Percentiles rank a stretch among this genome's conserved stretches.
Evolutionary conservation across 139 green algal genomes (phyloP).

Genomic region (Chara braunii): DNA sequence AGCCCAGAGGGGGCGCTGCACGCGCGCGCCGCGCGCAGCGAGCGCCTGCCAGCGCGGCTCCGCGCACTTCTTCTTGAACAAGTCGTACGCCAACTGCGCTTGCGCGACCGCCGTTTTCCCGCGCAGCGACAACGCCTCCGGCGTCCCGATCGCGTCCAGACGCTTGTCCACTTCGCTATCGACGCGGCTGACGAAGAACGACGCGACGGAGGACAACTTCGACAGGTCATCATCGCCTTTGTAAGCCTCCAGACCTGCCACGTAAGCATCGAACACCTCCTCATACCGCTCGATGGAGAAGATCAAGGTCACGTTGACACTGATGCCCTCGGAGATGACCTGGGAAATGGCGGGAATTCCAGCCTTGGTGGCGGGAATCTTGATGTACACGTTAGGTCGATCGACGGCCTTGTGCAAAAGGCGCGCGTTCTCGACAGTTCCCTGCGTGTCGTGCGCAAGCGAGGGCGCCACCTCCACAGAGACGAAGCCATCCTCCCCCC

Average conservation of each 20-base stretch:
- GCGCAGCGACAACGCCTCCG: conserved; percentile 1
- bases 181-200: conserved; percentile 39
- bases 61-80: conserved; percentile 28
- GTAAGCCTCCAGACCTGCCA: conserved; percentile 20
- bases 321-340: conserved; percentile 16
- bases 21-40: neutral
- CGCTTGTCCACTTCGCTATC: conserved; percentile 20
- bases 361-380: conserved; percentile 28
- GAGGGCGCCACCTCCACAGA: conserved; percentile 28
- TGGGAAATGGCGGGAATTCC: conserved; percentile 16
- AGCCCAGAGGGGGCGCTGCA: conserved; percentile 31
- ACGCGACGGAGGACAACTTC: conserved; percentile 20
- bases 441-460: conserved; percentile 19
- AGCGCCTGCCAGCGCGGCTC: conserved; percentile 23
- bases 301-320: conserved; percentile 32
- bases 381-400: conserved; percentile 28
- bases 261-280: conserved; percentile 39
- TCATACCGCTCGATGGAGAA: conserved; percentile 30
- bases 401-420: conserved; percentile 10
- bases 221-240: conserved; percentile 14
- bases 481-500: conserved; percentile 19
- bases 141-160: conserved; percentile 12
- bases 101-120: conserved; percentile 32
- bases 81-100: conserved; percentile 27
- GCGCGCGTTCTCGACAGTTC: conserved; percentile 8